Evolutionary conservation across 352 stramenopile species (phyloP).

Genomic region (Phytophthora colocasiae): DNA sequence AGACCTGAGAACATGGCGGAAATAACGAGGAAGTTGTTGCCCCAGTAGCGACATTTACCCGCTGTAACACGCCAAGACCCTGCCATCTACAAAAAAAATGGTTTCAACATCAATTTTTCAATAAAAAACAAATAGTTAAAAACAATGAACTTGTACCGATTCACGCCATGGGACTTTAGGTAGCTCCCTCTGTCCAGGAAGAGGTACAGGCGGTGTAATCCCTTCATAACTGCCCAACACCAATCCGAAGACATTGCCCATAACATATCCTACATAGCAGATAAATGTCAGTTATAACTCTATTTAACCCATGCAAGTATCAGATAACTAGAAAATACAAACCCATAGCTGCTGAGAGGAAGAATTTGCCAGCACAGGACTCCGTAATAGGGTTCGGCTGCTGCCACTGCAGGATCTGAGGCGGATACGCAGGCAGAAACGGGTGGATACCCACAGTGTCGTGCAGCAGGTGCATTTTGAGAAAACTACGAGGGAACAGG

Average conservation of each 20-base stretch:
- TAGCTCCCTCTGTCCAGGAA: constrained; percentile 81
- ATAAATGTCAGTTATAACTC: constrained; percentile 2
- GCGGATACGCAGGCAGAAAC: constrained; percentile 78
- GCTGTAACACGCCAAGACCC: constrained; percentile 72
- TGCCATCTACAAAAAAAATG: constrained; percentile 48
- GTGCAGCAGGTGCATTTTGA: constrained; percentile 53
- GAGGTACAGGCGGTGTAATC: constrained; percentile 80
- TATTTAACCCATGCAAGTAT: neutral
- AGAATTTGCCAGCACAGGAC: constrained; percentile 85
- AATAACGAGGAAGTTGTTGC: constrained; percentile 90
- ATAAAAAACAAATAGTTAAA: neutral
- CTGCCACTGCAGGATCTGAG: constrained; percentile 63
- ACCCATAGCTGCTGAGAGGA: constrained; percentile 83
- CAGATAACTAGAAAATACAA: constrained; percentile 11
- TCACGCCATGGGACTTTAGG: constrained; percentile 84
- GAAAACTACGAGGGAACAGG: constrained; percentile 75
- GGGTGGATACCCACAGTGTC: constrained; percentile 68
- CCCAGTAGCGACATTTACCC: constrained; percentile 86
- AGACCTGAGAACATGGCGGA: constrained; percentile 95
- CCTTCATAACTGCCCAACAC: constrained; percentile 88
- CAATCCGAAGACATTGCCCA: constrained; percentile 82
- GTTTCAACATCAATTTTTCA: neutral
- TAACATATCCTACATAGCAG: constrained; percentile 66
- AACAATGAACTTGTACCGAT: constrained; percentile 46
- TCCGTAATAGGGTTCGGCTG: constrained; percentile 81